Evolutionary conservation across 2,329 filamentous ascomycete genomes (phyloP), one percentile per base, ranked within the genome.

Genomic region (Falciphora oryzae): DNA sequence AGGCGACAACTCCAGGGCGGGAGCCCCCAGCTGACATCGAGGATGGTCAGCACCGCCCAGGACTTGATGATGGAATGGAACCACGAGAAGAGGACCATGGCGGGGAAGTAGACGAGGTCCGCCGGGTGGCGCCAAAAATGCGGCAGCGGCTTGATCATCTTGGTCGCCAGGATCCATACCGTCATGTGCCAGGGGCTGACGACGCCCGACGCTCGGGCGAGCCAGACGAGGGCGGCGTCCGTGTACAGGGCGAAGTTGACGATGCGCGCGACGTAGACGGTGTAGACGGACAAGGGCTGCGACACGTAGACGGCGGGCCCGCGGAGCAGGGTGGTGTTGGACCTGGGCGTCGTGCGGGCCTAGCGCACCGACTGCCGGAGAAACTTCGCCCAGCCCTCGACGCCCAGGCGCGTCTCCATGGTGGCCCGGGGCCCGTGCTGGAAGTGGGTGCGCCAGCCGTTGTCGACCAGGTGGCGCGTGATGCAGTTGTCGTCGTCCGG

Each of bases 401-500:
- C 75, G 29, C 85, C 85, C 2, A 89, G 73, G 0, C 78, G 81
- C 0, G 85, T 88, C 65, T 80, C 75, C 44, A 89, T 75, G 1
- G 77, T 73, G 0, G 80, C 76, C 2, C 78, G 0, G 75, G 68
- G 5, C 77, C 76, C 65, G 81, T 11, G 79, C 70, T 89, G 85
- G 62, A 88, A 81, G 59, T 78, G 77, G 65, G 88, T 80, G 10
- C 78, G 75, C 78, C 79, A 86, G n/a, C 78, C 79, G 7, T 79
- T 71, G 13, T 75, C 75, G 57, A 84, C 78, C 7, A 81, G 76
- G 66, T 79, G 84, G 14, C 86, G 77, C 0, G 85, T 88, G 50
- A 84, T 75, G 68, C 81, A 88, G 71, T 88, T 88, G 75, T 89
- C 86, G 65, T 88, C 85, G 66, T 88, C 86, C 0, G 78, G 76